Percentiles rank a stretch among this genome's conserved stretches.
These are phyloP conservation scores for Botrytis aclada DNA, from an alignment of 2,329 filamentous ascomycete genomes.

Conservation along the genomic window DNA sequence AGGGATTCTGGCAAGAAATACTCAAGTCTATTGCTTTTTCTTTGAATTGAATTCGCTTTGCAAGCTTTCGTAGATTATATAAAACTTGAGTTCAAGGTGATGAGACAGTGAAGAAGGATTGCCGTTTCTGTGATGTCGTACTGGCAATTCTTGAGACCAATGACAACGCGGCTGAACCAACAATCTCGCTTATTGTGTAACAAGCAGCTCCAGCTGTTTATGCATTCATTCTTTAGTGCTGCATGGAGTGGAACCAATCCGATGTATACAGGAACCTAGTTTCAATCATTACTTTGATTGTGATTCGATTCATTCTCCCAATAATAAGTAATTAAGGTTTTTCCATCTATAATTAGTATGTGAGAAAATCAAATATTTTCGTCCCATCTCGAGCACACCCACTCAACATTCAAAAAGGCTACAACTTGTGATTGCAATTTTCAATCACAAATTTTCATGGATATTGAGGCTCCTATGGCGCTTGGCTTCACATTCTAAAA, in stretches of 20 bases:
- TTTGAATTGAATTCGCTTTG: neutral
- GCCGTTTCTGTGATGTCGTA: neutral
- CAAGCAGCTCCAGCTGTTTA: neutral
- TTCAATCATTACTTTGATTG: neutral
- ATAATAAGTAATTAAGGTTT: neutral
- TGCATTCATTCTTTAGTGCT: neutral
- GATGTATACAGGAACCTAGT: neutral
- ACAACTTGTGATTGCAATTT: neutral
- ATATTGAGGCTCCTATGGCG: neutral
- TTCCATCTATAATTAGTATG: neutral
- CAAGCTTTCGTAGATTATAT: neutral
- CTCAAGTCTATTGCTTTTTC: neutral
- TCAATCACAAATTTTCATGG: neutral
- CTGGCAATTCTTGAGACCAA: neutral
- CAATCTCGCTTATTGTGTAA: neutral
- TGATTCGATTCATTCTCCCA: neutral
- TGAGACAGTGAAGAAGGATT: neutral
- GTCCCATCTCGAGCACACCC: neutral
- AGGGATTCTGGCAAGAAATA: neutral
- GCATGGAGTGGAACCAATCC: neutral
- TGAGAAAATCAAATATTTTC: neutral
- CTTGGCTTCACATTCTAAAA: neutral
- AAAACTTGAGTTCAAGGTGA: neutral
- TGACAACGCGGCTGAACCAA: neutral
- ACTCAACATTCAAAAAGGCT: neutral